These are phyloP conservation scores for Dactylonectria estremocensis DNA, from an alignment of 2,329 filamentous ascomycete species.

Conservation along the genomic window DNA sequence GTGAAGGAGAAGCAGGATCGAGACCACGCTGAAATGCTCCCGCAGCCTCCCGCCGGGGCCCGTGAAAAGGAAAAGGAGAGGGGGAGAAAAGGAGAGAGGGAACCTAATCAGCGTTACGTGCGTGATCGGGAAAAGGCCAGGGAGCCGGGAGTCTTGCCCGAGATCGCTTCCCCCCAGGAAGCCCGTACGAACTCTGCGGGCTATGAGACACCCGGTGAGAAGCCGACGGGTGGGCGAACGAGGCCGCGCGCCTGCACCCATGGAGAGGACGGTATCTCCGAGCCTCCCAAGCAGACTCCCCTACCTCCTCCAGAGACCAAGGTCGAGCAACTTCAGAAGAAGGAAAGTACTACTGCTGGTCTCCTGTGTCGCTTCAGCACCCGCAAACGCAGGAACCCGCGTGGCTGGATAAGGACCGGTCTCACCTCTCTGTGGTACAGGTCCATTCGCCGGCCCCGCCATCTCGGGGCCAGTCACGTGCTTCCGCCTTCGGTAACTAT, in stretches of 20 bases:
- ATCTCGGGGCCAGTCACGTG: too few species aligned
- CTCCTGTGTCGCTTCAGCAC: slow-evolving; percentile 93
- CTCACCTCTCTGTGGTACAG: slow-evolving; percentile 80
- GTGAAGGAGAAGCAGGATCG: too few species aligned
- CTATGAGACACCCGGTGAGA: slow-evolving; percentile 93
- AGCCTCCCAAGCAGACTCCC: slow-evolving; percentile 59
- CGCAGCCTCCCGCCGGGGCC: too few species aligned
- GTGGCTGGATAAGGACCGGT: slow-evolving; percentile 74
- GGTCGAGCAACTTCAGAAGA: slow-evolving; percentile 76
- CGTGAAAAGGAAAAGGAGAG: too few species aligned
- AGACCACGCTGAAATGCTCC: too few species aligned
- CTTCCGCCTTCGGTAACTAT: too few species aligned
- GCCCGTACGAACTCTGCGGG: slow-evolving; percentile 89
- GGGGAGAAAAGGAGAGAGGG: too few species aligned
- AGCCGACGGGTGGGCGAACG: slow-evolving; percentile 85
- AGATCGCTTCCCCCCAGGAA: slow-evolving; percentile 83
- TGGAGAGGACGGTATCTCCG: slow-evolving; percentile 90
- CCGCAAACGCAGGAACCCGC: slow-evolving; percentile 76
- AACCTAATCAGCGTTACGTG: too few species aligned
- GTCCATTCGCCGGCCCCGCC: slow-evolving; percentile 85
- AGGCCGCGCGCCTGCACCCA: slow-evolving; percentile 92
- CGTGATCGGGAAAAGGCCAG: too few species aligned
- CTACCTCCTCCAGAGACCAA: slow-evolving; percentile 68
- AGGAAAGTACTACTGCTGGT: slow-evolving; percentile 89
- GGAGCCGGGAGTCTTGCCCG: slow-evolving; percentile 71